Evolutionary conservation across 2,329 filamentous ascomycete species (phyloP), one percentile per base, ranked within the genome.

Genomic region (Clarireedia homoeocarpa): DNA sequence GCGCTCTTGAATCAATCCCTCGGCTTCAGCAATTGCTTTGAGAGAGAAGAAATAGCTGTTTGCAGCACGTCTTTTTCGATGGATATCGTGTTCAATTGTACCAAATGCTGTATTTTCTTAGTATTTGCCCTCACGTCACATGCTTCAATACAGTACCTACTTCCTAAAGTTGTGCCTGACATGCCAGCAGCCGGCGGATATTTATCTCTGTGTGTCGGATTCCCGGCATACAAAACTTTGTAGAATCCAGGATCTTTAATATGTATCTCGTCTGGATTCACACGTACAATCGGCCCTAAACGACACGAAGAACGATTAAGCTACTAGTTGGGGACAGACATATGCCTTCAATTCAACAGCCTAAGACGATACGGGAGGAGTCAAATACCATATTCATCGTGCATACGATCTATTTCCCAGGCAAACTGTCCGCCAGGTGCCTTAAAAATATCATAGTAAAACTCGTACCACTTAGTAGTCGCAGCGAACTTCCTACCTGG

Each of bases 231-330:
- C 5, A 66, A 58, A 30, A 59, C 58, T 45, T 65, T 58, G 14
- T 59, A 51, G 36, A 63, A 67, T 15, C 59, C 55, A 2, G 61
- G 60, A 47, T 67, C 65, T 55, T 59, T 58, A 47, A 65, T 63
- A 49, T 68, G 65, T 9, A 67, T 52, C 53, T 67, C 63, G 20
- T 63, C 58, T 27, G 63, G 64, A 20, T 59, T 65, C 39, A 65
- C 63, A 15, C 63, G 52, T 15, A 66, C 55, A 40, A 65, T 60
- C 2, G 64, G 62, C 4, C 47, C 64, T 62, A 63, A n/a, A 12
- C 34, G n/a, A 20, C 15, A 15, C 23, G 42, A 12, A 26, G 14
- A n/a, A 40, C 39, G 7, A 40, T 15, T 40, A 40, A 40, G 39
- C 17, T 40, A 20, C 39, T 5, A 40, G 2, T 40, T 40, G 14